Base-by-base conservation (phyloP, 371 early-diverging fungal species). In the Massospora cicadina region DNA sequence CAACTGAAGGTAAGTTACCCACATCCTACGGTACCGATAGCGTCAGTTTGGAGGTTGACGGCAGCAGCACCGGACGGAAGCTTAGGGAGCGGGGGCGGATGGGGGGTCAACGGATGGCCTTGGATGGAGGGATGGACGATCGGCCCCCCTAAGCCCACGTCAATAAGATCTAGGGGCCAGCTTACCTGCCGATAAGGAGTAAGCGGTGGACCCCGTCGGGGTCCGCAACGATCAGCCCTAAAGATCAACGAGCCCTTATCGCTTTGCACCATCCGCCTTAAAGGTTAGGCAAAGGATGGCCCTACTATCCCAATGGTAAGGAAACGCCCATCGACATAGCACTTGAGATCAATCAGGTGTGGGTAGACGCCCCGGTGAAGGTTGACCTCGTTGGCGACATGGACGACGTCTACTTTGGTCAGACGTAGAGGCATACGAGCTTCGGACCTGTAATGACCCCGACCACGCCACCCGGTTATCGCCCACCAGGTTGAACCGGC, bases 121-220 rank as follows among this genome's bases (percentile, higher is more conserved):
- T 88, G 87, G 25, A 95, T 90, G 17, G 87, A 82, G 17, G 98
- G 98, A 70, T 97, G 98, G 23, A 93, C 87, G 63, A 95, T 87
- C 0, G 95, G 91, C 0, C 98, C 98, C 43, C 85, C 84, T 72
- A 60, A 5, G 55, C 33, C n/a, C n/a, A n/a, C n/a, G n/a, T n/a
- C n/a, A n/a, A n/a, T n/a, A n/a, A n/a, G n/a, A n/a, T n/a, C n/a
- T n/a, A n/a, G n/a, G n/a, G n/a, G n/a, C 54, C 43, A 65, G 26
- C 43, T 54, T 68, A 64, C 85, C 91, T 1, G 92, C 91, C 26
- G 91, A 90, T 32, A 94, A 75, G 1, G 89, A 88, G 71, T 95
- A 96, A 0, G 96, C 96, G 0, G 96, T 96, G 1, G 93, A 92
- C 1, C 96, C 96, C 3, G 96, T 95, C 0, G 96, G 94, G 1